Conservation (phyloP, 805 yeast species). For the Cyberlindnera nakhonratchasimensis region DNA sequence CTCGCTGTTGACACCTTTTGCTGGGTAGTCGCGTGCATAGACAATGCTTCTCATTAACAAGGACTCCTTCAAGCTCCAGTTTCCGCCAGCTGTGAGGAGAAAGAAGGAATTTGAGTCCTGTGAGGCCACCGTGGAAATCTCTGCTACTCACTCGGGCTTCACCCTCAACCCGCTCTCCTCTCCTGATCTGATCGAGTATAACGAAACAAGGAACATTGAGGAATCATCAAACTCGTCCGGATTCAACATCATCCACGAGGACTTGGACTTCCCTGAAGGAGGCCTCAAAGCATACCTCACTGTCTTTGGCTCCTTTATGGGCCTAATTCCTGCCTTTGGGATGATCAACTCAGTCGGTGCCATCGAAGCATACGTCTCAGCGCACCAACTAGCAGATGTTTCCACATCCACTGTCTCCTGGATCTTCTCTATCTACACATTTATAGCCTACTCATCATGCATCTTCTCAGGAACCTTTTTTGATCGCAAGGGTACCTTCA, state of each 20-base stretch:
- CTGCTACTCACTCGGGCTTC: conserved; percentile 11
- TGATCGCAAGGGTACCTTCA: conserved; percentile 43
- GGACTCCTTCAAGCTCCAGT: conserved; percentile 5
- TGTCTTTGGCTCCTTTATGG: conserved; percentile 53
- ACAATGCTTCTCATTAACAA: conserved; percentile 4
- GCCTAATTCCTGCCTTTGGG: conserved; percentile 52
- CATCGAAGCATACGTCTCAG: conserved; percentile 52
- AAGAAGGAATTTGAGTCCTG: conserved; percentile 2
- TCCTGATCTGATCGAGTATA: background rate
- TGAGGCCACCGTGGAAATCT: conserved; percentile 10
- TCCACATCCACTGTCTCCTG: conserved; percentile 49
- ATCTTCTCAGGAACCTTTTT: conserved; percentile 44
- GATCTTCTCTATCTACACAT: conserved; percentile 43
- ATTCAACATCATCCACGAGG: conserved; percentile 13
- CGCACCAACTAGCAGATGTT: conserved; percentile 45
- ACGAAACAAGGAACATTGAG: background rate
- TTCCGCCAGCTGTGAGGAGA: conserved; percentile 6
- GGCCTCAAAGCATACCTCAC: conserved; percentile 51
- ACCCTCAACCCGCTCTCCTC: conserved; percentile 4
- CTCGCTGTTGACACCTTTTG: background rate
- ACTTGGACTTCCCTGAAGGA: conserved; percentile 48
- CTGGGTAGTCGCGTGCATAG: background rate
- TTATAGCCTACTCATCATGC: conserved; percentile 30
- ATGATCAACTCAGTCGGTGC: conserved; percentile 58
- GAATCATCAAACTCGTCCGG: conserved; percentile 6